These are phyloP conservation scores for Ogataea nonfermentans DNA, from an alignment of 805 yeast genomes.

Conservation along the genomic window DNA sequence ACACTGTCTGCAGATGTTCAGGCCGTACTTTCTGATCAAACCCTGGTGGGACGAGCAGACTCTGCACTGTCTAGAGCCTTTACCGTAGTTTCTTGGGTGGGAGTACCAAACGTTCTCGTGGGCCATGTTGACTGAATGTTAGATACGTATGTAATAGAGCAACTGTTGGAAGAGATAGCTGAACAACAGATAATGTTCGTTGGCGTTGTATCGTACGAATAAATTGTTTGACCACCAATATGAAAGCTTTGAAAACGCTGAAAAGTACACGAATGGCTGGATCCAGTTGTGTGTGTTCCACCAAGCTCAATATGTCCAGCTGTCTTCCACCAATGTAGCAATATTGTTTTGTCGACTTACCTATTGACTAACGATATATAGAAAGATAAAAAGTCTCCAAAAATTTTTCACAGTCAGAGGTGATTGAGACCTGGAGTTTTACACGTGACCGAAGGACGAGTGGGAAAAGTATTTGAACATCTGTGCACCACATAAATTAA, in stretches of 20 bases:
- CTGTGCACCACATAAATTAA: conserved; percentile 5
- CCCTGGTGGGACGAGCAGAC: conserved; percentile 98
- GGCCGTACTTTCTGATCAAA: conserved; percentile 99
- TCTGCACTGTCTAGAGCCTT: conserved; percentile 99
- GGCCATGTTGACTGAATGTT: conserved; percentile 71
- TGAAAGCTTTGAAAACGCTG: too few relatives aligned
- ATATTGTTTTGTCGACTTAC: conserved; percentile 4
- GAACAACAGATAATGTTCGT: too few relatives aligned
- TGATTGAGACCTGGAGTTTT: conserved; percentile 7
- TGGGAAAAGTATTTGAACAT: background rate
- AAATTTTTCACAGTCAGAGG: conserved; percentile 18
- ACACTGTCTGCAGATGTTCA: conserved; percentile 99
- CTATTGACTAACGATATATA: conserved; percentile 10
- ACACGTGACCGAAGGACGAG: conserved; percentile 10
- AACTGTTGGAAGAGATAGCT: too few relatives aligned
- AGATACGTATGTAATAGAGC: background rate
- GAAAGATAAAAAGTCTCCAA: conserved; percentile 11
- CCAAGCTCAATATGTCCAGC: too few relatives aligned
- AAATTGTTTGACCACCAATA: background rate
- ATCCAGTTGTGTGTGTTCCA: too few relatives aligned
- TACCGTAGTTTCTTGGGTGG: conserved; percentile 99
- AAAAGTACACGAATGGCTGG: too few relatives aligned
- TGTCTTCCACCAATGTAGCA: background rate
- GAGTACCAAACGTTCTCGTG: conserved; percentile 99
- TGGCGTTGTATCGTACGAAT: background rate